These are phyloP conservation scores for Colletotrichum somersetense DNA, from an alignment of 2,329 filamentous ascomycete species.

Conservation along the genomic window DNA sequence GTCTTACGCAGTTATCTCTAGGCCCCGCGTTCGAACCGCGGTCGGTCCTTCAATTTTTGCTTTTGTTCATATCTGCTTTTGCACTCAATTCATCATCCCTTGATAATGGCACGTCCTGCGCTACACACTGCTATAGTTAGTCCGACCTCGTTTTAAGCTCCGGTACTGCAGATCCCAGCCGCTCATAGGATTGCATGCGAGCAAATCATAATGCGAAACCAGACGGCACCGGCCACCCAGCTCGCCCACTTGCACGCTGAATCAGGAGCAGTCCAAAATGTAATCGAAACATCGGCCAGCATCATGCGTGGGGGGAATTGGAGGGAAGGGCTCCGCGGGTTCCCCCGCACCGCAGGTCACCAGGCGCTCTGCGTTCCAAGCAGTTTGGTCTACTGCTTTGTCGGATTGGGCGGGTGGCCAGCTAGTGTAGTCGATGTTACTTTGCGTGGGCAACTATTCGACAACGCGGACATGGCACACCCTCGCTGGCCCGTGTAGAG, in stretches of 20 bases:
- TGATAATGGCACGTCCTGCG: neutral
- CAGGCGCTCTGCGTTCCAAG: slow-evolving; percentile 2
- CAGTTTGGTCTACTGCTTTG: neutral
- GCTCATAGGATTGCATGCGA: neutral
- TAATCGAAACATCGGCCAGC: slow-evolving; percentile 3
- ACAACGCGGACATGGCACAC: slow-evolving; percentile 16
- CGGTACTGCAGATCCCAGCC: neutral
- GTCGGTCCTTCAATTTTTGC: slow-evolving; percentile 26
- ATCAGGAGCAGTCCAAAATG: slow-evolving; percentile 6
- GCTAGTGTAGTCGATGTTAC: neutral
- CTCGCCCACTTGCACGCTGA: slow-evolving; percentile 11
- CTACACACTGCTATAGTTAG: neutral
- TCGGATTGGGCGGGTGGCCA: slow-evolving; percentile 13
- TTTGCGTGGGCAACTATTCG: slow-evolving; percentile 6
- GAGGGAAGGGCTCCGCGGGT: slow-evolving; percentile 9
- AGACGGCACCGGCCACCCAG: neutral
- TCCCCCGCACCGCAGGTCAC: slow-evolving; percentile 23
- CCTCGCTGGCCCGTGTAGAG: slow-evolving; percentile 20
- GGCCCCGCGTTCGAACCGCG: slow-evolving; percentile 42
- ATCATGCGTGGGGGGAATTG: slow-evolving; percentile 20
- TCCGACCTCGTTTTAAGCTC: neutral
- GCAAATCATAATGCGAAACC: neutral
- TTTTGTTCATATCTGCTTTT: too few species aligned
- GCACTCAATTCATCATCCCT: too few species aligned
- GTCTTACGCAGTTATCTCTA: slow-evolving; percentile 35